These are phyloP conservation scores for Hyaloscypha finlandica DNA, from an alignment of 495 filamentous ascomycete genomes.

Conservation along the genomic window DNA sequence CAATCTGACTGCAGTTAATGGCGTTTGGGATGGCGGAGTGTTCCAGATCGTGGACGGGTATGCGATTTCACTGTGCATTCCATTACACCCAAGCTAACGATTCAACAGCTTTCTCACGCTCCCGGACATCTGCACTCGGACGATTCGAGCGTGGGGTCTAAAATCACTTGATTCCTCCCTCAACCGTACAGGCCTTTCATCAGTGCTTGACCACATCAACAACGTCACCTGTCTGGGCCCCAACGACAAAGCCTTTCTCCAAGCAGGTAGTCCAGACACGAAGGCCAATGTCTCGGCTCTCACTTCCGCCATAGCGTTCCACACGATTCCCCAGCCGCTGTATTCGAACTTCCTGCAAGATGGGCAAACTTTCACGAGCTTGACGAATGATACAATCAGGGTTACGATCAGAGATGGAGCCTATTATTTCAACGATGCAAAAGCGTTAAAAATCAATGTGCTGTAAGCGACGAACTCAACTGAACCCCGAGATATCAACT, in stretches of 20 bases:
- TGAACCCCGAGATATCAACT: constrained; percentile 3
- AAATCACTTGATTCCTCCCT: constrained; percentile 29
- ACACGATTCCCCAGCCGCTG: constrained; percentile 32
- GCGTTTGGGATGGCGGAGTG: constrained; percentile 5
- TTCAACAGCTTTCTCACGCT: constrained; percentile 30
- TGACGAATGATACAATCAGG: constrained; percentile 31
- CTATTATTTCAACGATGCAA: constrained; percentile 41
- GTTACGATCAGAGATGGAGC: constrained; percentile 25
- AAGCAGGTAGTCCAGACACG: constrained; percentile 34
- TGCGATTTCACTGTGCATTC: not conserved
- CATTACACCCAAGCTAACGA: not conserved
- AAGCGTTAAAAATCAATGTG: constrained; percentile 35
- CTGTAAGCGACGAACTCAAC: constrained; percentile 23
- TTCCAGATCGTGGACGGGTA: constrained; percentile 14
- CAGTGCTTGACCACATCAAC: constrained; percentile 26
- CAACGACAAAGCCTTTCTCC: constrained; percentile 32
- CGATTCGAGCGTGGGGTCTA: constrained; percentile 28
- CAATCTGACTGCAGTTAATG: not conserved
- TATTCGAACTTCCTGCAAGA: constrained; percentile 35
- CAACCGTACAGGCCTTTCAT: constrained; percentile 27
- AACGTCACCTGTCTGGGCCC: constrained; percentile 41
- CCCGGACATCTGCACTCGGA: constrained; percentile 31
- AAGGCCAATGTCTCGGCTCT: constrained; percentile 25
- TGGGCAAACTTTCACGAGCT: constrained; percentile 29
- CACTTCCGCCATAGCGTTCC: constrained; percentile 28